Evolutionary conservation across 2,329 filamentous ascomycete species (phyloP), one percentile per base, ranked within the genome.

Genomic region (Didymella arachidicola): DNA sequence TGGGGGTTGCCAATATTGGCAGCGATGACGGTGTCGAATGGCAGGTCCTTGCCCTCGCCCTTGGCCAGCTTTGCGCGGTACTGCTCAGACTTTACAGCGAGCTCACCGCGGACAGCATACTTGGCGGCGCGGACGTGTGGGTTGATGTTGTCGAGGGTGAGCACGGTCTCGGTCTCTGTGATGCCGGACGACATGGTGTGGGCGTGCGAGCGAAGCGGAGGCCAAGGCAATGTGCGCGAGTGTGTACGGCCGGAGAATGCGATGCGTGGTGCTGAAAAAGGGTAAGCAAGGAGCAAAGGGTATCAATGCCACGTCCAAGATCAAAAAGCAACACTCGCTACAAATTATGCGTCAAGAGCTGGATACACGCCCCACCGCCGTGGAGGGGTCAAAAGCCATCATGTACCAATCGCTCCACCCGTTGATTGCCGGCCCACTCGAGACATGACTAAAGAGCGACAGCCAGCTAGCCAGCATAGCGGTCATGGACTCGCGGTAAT

Each of bases 1-100:
- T 99, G 95, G 4, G 95, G 95, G 83, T 99, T 99, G 75, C 95
- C 95, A 74, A 99, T 99, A 82, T 99, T 99, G 80, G 95, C 95
- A 63, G 91, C 93, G 81, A 99, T 94, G 79, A 99, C 89, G 60
- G 92, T 86, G 71, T 91, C 84, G 79, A 99, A 99, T 47, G 95
- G 94, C 49, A 98, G 84, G 72, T 79, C 75, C 77, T 80, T 83
- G 69, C 85, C 86, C 63, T 86, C 84, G 65, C 82, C 81, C 60
- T 84, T 82, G 59, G 78, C 78, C 61, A 97, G 83, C 72, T 86
- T 84, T 53, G 89, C 89, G 60, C 94, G 89, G 81, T 94, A 97
- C 79, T 92, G 86, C 81, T 99, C 95, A 14, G 93, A 95, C 81
- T 91, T 92, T 77, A 96, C 90, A 57, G 95, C 94, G 64, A 99